Base-by-base conservation (phyloP, 2,329 filamentous ascomycete genomes). In the Venturiaceae sp. region DNA sequence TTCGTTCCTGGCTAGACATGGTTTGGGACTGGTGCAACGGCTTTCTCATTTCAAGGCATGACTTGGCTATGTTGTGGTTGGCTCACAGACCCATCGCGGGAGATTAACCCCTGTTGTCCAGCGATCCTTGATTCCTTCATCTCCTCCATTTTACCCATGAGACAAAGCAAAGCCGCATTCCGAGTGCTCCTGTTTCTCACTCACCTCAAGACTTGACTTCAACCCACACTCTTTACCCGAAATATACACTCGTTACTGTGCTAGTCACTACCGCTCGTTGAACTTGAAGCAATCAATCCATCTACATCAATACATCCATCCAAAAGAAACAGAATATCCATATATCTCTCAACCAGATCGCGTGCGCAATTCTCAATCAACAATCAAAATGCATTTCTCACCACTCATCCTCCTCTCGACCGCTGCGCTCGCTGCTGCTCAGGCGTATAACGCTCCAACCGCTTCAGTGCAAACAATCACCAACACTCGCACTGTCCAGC, bases 401-500 rank as follows among this genome's bases (percentile, higher is more conserved):
- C 33, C 28, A 4, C 23, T 34, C 52, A 53, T 53, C 30, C 52
- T 53, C 21, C 52, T 53, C 32, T 11, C 32, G 5, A 23, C 13
- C 32, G 23, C 34, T 28, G 32, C 52, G 6, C 5, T 53, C 14
- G 34, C 52, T 19, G 28, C 32, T 19, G 52, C 52, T 36, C 52
- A 53, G 9, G 34, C 19, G 0, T 28, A 34, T n/a, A 23, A 37
- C 19, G 30, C 54, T 23, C 21, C 32, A 13, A 5, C 34, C 4
- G 21, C 11, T 9, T 36, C 32, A 21, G 14, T 26, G n/a, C 6
- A 9, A 39, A 39, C 53, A 3, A 32, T 56, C 54, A 41, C 34
- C 5, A 41, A 32, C 21, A 56, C 54, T n/a, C 54, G 54, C 54
- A 56, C 54, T 32, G 54, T 56, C 16, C 39, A 28, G 7, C 36